Conservation (phyloP, 805 yeast genomes). For the Groenewaldozyma tartarivorans region DNA sequence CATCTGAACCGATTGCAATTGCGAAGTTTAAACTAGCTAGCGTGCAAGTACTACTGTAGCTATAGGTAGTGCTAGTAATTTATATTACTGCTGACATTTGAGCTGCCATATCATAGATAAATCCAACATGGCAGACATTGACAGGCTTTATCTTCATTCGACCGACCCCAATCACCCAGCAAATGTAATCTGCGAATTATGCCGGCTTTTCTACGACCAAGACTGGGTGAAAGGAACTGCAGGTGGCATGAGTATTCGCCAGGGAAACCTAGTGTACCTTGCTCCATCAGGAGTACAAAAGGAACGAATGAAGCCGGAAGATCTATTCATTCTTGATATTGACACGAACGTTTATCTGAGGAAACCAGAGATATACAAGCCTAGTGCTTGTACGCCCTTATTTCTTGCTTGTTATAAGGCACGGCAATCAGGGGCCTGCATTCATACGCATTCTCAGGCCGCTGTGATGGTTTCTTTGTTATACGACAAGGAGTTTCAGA, state of each 20-base stretch:
- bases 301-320: slow-evolving; percentile 72
- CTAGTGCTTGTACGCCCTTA: slow-evolving; percentile 91
- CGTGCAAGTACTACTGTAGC: too few species aligned
- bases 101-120: not conserved
- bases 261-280: slow-evolving; percentile 48
- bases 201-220: slow-evolving; percentile 64
- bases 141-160: slow-evolving; percentile 19
- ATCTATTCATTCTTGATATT: slow-evolving; percentile 69
- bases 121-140: not conserved
- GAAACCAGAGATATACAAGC: slow-evolving; percentile 60
- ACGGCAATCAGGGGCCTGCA: slow-evolving; percentile 81
- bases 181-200: slow-evolving; percentile 71
- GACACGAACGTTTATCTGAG: slow-evolving; percentile 43
- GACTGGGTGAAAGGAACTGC: slow-evolving; percentile 96
- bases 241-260: slow-evolving; percentile 79
- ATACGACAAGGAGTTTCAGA: slow-evolving; percentile 61
- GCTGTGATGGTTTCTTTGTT: slow-evolving; percentile 76
- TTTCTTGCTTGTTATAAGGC: slow-evolving; percentile 62
- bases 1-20: too few species aligned
- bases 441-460: slow-evolving; percentile 86
- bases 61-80: too few species aligned
- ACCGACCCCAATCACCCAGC: slow-evolving; percentile 68
- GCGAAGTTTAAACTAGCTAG: too few species aligned
- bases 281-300: slow-evolving; percentile 98
- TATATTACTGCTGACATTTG: too few species aligned